phyloP scores from a whole-genome alignment of 495 filamentous ascomycete genomes.

The Penicillium silybi region DNA sequence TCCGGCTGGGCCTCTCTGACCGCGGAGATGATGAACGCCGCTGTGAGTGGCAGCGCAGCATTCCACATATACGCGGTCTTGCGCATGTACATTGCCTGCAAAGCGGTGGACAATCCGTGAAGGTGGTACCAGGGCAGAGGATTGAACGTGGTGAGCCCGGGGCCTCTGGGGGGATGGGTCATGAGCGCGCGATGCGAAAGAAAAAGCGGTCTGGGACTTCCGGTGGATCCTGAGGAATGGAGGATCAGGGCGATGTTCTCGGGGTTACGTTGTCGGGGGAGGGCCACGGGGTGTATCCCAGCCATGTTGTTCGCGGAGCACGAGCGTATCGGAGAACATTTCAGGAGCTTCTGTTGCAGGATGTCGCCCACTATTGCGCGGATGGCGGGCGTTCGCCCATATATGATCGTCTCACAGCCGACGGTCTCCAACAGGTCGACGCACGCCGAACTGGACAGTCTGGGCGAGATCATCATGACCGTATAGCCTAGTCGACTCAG shows the following conservation, averaged over 20 bases:
- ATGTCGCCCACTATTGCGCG: slow-evolving; percentile 42
- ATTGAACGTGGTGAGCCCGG: slow-evolving; percentile 46
- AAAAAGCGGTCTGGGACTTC: slow-evolving; percentile 51
- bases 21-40: slow-evolving; percentile 38
- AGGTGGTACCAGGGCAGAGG: slow-evolving; percentile 55
- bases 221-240: slow-evolving; percentile 58
- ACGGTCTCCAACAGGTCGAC: slow-evolving; percentile 47
- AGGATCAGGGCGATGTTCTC: slow-evolving; percentile 42
- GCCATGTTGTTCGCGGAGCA: slow-evolving; percentile 5
- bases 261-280: slow-evolving; percentile 30
- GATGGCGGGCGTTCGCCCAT: slow-evolving; percentile 35
- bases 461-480: slow-evolving; percentile 55
- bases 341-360: slow-evolving; percentile 29
- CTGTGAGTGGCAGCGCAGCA: slow-evolving; percentile 50
- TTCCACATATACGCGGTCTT: slow-evolving; percentile 50
- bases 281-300: slow-evolving; percentile 25
- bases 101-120: slow-evolving; percentile 43
- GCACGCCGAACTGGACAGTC: slow-evolving; percentile 49
- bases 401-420: slow-evolving; percentile 42
- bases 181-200: slow-evolving; percentile 39
- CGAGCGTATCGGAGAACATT: slow-evolving; percentile 27
- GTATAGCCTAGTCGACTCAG: slow-evolving; percentile 55
- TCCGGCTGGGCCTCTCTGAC: slow-evolving; percentile 45
- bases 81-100: slow-evolving; percentile 50
- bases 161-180: slow-evolving; percentile 33